Conservation (phyloP, 1,139 yeast genomes). For the Yamadazyma trypodendri region DNA sequence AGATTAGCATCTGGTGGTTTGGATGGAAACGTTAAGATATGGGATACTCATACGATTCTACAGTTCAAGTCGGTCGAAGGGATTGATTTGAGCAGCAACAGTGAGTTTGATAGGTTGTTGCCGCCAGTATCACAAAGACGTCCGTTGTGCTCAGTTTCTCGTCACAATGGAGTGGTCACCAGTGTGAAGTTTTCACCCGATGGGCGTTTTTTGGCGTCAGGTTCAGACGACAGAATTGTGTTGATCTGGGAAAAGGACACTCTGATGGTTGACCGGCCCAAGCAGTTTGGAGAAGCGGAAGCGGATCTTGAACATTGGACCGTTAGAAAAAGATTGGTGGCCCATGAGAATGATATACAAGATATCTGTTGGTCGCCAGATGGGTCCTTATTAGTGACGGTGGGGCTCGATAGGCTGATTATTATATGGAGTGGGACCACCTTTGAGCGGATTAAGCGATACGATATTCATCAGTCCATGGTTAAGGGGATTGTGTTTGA, state of each 20-base stretch:
- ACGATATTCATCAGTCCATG: conserved; percentile 91
- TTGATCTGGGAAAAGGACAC: conserved; percentile 93
- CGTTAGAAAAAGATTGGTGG: conserved; percentile 84
- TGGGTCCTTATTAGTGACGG: conserved; percentile 83
- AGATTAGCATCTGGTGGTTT: conserved; percentile 93
- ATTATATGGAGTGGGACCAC: conserved; percentile 93
- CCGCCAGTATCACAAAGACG: conserved; percentile 42
- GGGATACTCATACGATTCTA: conserved; percentile 61
- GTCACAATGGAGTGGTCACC: conserved; percentile 93
- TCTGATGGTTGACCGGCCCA: conserved; percentile 42
- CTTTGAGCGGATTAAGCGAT: conserved; percentile 82
- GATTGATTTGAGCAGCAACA: conserved; percentile 7
- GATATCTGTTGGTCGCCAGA: conserved; percentile 99
- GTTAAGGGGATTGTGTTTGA: conserved; percentile 97
- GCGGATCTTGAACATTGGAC: conserved; percentile 89
- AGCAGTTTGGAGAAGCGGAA: conserved; percentile 50
- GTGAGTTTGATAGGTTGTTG: conserved; percentile 16
- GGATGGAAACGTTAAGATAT: conserved; percentile 89
- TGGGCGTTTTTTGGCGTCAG: conserved; percentile 87
- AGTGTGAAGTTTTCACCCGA: conserved; percentile 89
- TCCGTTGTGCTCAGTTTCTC: conserved; percentile 76
- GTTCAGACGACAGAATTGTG: conserved; percentile 90
- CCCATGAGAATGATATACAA: conserved; percentile 96
- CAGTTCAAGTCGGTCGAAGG: conserved; percentile 17
- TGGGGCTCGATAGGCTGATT: conserved; percentile 88